Base-by-base conservation (phyloP, 202 grass and related monocot species). In the Hordeum pubiflorum region DNA sequence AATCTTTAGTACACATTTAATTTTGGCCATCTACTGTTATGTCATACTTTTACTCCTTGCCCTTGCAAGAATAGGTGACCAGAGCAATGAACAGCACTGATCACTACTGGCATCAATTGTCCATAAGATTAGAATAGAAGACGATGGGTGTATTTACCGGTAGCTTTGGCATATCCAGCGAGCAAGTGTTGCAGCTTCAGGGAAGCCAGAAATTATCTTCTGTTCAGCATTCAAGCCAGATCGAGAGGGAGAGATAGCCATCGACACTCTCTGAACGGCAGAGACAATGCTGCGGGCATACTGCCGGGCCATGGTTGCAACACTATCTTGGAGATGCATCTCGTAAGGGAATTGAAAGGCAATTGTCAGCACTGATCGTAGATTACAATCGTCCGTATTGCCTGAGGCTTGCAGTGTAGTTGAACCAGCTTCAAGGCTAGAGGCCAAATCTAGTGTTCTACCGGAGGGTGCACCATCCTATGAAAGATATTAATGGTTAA, bases 301-400 rank as follows among this genome's bases (percentile, higher is more conserved):
- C 55, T 99, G 96, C 26, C 96, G 81, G 10, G 92, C 96, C 89
- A 91, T 87, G 72, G 92, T 79, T 71, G 90, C 90, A 88, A 93
- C 81, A 33, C 81, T 93, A 52, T 99, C 97, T 82, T 99, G 97
- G 62, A 99, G 87, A 78, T 96, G 90, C 69, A 84, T 73, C 89
- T 99, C 97, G 5, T 93, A 99, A 17, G 97, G 92, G 22, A 99
- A 96, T 33, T 99, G 97, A 84, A 99, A 99, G 27, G 97, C 92
- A 46, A 99, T 99, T 27, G 92, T 96, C 73, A 99, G 81, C 52
- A 99, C 92, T 54, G 97, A 99, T 66, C 97, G 82, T 10, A 84
- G 80, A 71, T 84, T 96, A 60, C 38, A 71, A 57, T 82, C 75
- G 72, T 84, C 82, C 61, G 85, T 79, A 83, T 76, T 54, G 4